phyloP scores from a whole-genome alignment of 257 asterid species.

The Verbascum thapsus region DNA sequence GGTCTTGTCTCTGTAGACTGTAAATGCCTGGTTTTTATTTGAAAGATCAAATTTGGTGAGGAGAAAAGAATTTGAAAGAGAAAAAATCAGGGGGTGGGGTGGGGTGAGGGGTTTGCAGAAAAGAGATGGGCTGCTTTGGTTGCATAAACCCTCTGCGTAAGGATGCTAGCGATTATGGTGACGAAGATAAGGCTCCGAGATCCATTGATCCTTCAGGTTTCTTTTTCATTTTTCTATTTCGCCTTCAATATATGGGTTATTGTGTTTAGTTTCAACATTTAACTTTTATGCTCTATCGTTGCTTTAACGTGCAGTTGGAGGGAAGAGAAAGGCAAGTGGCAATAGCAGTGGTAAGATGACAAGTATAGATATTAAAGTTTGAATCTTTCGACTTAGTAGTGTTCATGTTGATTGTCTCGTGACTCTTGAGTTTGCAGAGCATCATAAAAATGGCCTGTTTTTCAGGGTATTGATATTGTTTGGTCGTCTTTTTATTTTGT shows the following conservation, averaged over 20 bases:
- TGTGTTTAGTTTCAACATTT: slow-evolving; percentile 4
- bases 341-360: slow-evolving; percentile 43
- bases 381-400: neutral
- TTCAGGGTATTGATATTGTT: slow-evolving; percentile 16
- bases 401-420: too few species aligned
- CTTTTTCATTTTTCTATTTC: neutral
- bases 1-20: too few species aligned
- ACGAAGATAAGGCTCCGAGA: slow-evolving; percentile 53
- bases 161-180: slow-evolving; percentile 60
- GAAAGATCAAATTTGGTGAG: slow-evolving; percentile 22
- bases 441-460: neutral
- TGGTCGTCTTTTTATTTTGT: neutral
- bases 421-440: too few species aligned
- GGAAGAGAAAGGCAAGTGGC: slow-evolving; percentile 38
- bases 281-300: slow-evolving; percentile 13
- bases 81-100: neutral
- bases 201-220: slow-evolving; percentile 53
- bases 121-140: slow-evolving; percentile 75
- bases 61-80: slow-evolving; percentile 4
- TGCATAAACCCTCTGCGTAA: slow-evolving; percentile 59
- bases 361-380: neutral
- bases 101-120: too few species aligned
- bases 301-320: slow-evolving; percentile 39
- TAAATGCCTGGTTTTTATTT: slow-evolving; percentile 26
- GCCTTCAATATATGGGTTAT: neutral